These are phyloP conservation scores for Serpula lacrymans DNA, from an alignment of 768 basidiomycete genomes.

Conservation along the genomic window DNA sequence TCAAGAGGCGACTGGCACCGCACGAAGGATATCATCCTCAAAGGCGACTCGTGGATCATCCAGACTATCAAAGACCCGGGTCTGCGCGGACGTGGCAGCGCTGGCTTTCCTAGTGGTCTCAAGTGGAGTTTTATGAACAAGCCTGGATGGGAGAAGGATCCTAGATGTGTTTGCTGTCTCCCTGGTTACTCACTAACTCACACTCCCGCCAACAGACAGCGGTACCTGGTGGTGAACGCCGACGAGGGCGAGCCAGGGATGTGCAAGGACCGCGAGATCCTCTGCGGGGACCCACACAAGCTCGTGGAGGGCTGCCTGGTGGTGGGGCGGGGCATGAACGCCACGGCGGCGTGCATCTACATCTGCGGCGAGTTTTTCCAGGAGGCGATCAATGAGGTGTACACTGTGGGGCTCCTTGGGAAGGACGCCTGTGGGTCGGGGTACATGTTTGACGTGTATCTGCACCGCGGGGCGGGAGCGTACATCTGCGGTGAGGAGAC, in stretches of 20 bases:
- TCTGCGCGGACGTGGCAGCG: slow-evolving; percentile 91
- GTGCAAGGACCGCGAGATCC: slow-evolving; percentile 98
- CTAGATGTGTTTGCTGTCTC: neutral
- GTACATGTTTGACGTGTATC: slow-evolving; percentile 94
- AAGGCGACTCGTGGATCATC: slow-evolving; percentile 97
- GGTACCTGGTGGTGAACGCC: slow-evolving; percentile 96
- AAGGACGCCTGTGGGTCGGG: slow-evolving; percentile 90
- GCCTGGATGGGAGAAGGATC: slow-evolving; percentile 94
- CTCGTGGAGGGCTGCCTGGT: slow-evolving; percentile 97
- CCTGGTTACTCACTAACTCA: neutral
- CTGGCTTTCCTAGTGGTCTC: slow-evolving; percentile 93
- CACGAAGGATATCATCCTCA: slow-evolving; percentile 93
- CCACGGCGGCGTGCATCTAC: slow-evolving; percentile 97
- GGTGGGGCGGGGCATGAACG: slow-evolving; percentile 96
- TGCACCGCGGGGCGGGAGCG: slow-evolving; percentile 98
- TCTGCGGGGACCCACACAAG: slow-evolving; percentile 98
- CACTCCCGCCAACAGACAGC: slow-evolving; percentile 55
- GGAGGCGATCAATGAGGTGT: slow-evolving; percentile 95
- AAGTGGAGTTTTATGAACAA: slow-evolving; percentile 99
- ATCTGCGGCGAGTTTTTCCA: slow-evolving; percentile 98
- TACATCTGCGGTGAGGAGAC: slow-evolving; percentile 99
- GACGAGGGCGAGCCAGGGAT: slow-evolving; percentile 99
- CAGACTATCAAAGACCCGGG: slow-evolving; percentile 95
- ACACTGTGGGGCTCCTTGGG: slow-evolving; percentile 83
- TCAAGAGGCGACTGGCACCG: slow-evolving; percentile 97